phyloP scores from a whole-genome alignment of 2,329 filamentous ascomycete species.

The Akanthomyces lecanii region DNA sequence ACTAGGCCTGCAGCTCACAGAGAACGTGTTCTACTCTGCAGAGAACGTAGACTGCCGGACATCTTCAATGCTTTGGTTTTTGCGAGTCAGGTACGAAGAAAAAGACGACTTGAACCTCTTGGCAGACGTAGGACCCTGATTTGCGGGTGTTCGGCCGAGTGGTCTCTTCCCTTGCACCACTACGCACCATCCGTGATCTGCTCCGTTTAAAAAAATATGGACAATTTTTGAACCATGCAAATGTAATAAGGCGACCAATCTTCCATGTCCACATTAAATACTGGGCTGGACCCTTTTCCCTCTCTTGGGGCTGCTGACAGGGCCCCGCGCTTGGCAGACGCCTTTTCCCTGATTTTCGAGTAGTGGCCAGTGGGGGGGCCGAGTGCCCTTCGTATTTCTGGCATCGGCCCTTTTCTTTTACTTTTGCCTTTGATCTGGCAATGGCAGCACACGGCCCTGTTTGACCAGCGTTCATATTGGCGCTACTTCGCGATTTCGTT shows the following conservation, averaged over 20 bases:
- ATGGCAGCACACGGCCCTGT: too few species aligned
- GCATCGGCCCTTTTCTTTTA: not conserved
- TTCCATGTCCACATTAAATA: not conserved
- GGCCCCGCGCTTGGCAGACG: not conserved
- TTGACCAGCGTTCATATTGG: too few species aligned
- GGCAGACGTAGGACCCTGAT: not conserved
- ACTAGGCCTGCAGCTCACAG: too few species aligned
- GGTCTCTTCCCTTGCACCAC: not conserved
- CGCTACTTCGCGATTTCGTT: too few species aligned
- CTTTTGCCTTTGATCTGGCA: not conserved
- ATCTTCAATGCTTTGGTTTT: not conserved
- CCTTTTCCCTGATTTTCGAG: not conserved
- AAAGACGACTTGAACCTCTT: not conserved
- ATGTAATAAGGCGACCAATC: not conserved
- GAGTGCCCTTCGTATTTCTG: not conserved
- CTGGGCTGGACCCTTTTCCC: not conserved
- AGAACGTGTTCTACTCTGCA: too few species aligned
- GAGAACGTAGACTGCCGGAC: too few species aligned
- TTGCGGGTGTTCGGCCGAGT: not conserved
- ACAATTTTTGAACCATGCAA: not conserved
- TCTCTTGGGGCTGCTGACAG: not conserved
- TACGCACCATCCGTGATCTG: not conserved
- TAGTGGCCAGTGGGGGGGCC: not conserved
- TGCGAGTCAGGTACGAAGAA: too few species aligned
- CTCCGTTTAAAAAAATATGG: not conserved